Percentiles rank a stretch among this genome's conserved stretches.
Conservation (phyloP, 2,329 filamentous ascomycete species). For the Capronia americana region DNA sequence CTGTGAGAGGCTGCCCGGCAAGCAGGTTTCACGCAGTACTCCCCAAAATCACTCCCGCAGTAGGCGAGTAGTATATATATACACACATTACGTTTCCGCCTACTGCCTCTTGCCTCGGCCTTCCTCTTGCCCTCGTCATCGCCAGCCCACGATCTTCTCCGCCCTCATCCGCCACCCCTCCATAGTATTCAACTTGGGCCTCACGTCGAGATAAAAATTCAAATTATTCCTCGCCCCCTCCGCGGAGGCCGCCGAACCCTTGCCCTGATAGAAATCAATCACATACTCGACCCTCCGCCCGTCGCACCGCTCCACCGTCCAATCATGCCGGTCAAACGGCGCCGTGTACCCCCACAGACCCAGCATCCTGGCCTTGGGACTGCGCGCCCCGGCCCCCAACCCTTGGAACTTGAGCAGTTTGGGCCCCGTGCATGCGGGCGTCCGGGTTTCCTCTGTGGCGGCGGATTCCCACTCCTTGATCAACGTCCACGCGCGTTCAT, state of each 20-base stretch:
- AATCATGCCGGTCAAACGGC: constrained; percentile 96
- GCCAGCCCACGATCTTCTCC: constrained; percentile 45
- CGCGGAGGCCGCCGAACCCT: constrained; percentile 38
- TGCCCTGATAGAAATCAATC: constrained; percentile 95
- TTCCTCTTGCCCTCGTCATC: constrained; percentile 22
- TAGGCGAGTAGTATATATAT: background rate
- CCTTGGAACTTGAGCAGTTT: constrained; percentile 85
- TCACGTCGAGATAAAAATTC: constrained; percentile 70
- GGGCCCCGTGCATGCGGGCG: constrained; percentile 70
- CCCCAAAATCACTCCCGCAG: background rate
- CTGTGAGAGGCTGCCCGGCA: background rate
- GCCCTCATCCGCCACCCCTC: constrained; percentile 67
- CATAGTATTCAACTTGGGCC: constrained; percentile 68
- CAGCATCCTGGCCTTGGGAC: constrained; percentile 75
- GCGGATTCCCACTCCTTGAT: constrained; percentile 83
- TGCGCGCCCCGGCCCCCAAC: constrained; percentile 62
- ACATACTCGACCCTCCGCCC: constrained; percentile 81
- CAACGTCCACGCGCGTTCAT: constrained; percentile 93
- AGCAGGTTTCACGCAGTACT: background rate
- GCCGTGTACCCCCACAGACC: constrained; percentile 80
- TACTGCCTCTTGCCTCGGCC: background rate
- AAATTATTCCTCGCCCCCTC: constrained; percentile 52
- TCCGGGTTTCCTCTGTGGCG: constrained; percentile 5
- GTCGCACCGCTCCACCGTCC: constrained; percentile 92
- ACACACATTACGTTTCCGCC: background rate